These are phyloP conservation scores for Talaromyces trachyspermus DNA, from an alignment of 495 filamentous ascomycete genomes.

Conservation along the genomic window DNA sequence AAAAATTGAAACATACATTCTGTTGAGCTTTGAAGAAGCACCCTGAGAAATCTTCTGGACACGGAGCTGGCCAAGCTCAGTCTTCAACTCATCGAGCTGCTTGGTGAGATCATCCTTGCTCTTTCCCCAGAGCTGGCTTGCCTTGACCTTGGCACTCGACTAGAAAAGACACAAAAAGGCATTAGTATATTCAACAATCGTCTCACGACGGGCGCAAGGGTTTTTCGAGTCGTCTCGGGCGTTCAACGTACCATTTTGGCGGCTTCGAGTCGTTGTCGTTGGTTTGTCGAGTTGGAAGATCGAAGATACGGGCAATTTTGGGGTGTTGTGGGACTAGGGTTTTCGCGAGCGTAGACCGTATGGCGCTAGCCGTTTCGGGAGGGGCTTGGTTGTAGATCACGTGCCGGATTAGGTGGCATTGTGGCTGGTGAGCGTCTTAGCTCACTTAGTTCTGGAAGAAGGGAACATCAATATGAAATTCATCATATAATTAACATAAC, in stretches of 20 bases:
- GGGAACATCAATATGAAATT: no score
- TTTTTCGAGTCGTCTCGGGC: no score
- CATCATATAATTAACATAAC: background rate
- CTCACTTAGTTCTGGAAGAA: no score
- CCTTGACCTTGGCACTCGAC: slow-evolving; percentile 91
- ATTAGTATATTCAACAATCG: no score
- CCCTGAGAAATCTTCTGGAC: slow-evolving; percentile 96
- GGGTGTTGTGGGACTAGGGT: slow-evolving; percentile 46
- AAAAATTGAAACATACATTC: slow-evolving; percentile 67
- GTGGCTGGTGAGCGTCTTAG: background rate
- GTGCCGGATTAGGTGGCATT: background rate
- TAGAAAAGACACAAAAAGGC: slow-evolving; percentile 22
- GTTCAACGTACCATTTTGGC: slow-evolving; percentile 42
- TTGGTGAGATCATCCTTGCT: slow-evolving; percentile 93
- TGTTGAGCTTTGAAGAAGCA: slow-evolving; percentile 86
- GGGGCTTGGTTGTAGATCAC: background rate
- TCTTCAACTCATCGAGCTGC: slow-evolving; percentile 90
- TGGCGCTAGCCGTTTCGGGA: slow-evolving; percentile 17
- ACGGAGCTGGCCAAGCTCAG: slow-evolving; percentile 83
- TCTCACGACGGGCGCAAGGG: no score
- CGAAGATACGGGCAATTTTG: slow-evolving; percentile 42
- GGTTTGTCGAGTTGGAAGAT: slow-evolving; percentile 44
- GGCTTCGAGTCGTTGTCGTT: slow-evolving; percentile 36
- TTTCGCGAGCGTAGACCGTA: slow-evolving; percentile 19
- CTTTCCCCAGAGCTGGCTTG: slow-evolving; percentile 95